Evolutionary conservation across 1,139 yeast species (phyloP), one percentile per base, ranked within the genome.

Genomic region (Debaryomycetaceae sp.): DNA sequence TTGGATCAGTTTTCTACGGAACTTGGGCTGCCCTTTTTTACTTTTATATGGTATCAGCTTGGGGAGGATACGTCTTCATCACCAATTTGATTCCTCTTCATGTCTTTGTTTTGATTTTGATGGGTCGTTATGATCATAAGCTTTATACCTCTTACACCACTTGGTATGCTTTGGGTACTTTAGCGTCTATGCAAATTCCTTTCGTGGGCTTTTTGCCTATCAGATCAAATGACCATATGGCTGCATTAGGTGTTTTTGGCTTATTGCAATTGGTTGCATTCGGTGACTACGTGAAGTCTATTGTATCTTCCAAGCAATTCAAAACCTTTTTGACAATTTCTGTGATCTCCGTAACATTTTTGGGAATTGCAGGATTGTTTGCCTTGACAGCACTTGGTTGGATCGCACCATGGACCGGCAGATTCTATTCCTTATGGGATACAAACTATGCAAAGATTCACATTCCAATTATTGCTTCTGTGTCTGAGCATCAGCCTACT

Each of bases 1-100:
- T 85, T 36, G 99, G 99, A 26, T 87, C 96, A 3, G 83, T 89
- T 14, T 75, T 87, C 51, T 87, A 83, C 73, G 95, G 91, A 15
- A 76, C 94, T 5, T 67, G 85, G 53, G 82, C 98, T 29, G 95
- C 98, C 2, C 63, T 88, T 36, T 85, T 83, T 55, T 94, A 94
- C 70, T 94, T 94, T 65, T 94, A 94, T 74, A 94, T 94, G 99
- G 99, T 94, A 39, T 84, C 96, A 39, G 98, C 99, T n/a, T 94
- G 99, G 99, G 98, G 98, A 73, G 99, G 99, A 17, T 94, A 94
- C 60, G 99, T 92, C 38, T 94, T 94, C 71, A 94, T 94, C 67
- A 94, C 98, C 46, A 94, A 94, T 68, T 81, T 94, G 73, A 88
- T 94, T 55, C 99, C 99, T 38, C 74, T 94, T 55, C 99, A 94